Evolutionary conservation across 2,329 filamentous ascomycete genomes (phyloP).

Genomic region (Endoconidiophora polonica): DNA sequence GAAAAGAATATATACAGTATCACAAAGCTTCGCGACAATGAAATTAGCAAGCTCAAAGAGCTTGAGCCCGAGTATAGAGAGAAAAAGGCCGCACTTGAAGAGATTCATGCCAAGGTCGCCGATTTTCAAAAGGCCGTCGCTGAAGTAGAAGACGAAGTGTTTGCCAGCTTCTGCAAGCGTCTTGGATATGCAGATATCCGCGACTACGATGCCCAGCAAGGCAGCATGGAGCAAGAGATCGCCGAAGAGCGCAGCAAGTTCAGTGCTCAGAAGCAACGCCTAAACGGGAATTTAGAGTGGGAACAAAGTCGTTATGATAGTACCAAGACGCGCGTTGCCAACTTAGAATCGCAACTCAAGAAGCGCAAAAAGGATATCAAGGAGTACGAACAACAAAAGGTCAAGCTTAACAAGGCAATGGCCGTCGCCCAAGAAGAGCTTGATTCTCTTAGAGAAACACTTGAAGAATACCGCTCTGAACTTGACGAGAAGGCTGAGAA

Average conservation of each 20-base stretch:
- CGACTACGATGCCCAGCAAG: constrained; percentile 85
- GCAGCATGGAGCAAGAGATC: constrained; percentile 78
- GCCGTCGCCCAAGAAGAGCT: constrained; percentile 60
- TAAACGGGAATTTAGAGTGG: constrained; percentile 46
- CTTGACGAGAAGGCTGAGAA: constrained; percentile 55
- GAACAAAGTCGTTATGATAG: constrained; percentile 35
- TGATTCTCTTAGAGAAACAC: constrained; percentile 53
- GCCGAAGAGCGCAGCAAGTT: constrained; percentile 77
- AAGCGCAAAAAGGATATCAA: constrained; percentile 53
- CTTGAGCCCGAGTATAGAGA: constrained; percentile 63
- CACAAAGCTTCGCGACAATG: constrained; percentile 60
- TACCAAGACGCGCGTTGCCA: constrained; percentile 51
- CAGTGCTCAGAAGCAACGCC: constrained; percentile 61
- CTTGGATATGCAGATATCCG: constrained; percentile 81
- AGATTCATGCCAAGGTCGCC: constrained; percentile 31
- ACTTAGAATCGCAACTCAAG: constrained; percentile 48
- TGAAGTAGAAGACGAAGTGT: constrained; percentile 75
- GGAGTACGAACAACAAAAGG: constrained; percentile 54
- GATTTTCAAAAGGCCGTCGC: constrained; percentile 48
- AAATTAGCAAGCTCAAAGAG: constrained; percentile 56
- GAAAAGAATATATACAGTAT: constrained; percentile 75
- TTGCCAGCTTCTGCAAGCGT: constrained; percentile 66
- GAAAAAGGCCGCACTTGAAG: constrained; percentile 51
- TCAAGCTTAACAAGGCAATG: constrained; percentile 55
- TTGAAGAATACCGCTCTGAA: constrained; percentile 51